Conservation (phyloP, 2,329 filamentous ascomycete species). For the Colletotrichum trifolii region DNA sequence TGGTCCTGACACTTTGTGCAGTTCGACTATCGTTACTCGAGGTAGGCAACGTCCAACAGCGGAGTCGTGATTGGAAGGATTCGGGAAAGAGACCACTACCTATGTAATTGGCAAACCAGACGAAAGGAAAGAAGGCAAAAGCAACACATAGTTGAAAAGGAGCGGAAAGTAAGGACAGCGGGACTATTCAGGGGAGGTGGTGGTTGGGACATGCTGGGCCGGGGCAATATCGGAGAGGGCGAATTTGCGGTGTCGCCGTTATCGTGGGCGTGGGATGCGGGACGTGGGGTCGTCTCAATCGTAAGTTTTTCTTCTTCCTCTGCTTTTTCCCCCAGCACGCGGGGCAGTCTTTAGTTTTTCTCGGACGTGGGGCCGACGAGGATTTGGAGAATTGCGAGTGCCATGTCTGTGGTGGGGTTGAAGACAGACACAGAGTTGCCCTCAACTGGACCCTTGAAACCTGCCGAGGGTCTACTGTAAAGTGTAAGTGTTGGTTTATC, state of each 20-base stretch:
- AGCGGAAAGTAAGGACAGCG: background rate
- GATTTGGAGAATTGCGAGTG: slow-evolving; percentile 6
- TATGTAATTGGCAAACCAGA: slow-evolving; percentile 7
- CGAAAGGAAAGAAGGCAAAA: background rate
- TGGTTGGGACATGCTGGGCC: slow-evolving; percentile 10
- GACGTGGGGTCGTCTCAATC: slow-evolving; percentile 11
- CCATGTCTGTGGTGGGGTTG: slow-evolving; percentile 2
- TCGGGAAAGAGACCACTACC: background rate
- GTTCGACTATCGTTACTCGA: too few species aligned
- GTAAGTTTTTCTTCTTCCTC: slow-evolving; percentile 14
- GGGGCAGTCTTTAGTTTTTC: background rate
- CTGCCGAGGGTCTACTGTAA: background rate
- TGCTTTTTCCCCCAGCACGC: background rate
- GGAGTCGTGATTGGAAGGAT: slow-evolving; percentile 1
- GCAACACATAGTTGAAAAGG: slow-evolving; percentile 1
- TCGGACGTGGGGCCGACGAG: slow-evolving; percentile 14
- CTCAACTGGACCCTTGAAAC: background rate
- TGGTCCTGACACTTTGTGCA: too few species aligned
- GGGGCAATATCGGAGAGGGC: slow-evolving; percentile 18
- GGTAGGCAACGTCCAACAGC: too few species aligned
- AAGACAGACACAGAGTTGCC: background rate
- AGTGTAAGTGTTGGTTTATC: too few species aligned
- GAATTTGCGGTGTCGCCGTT: slow-evolving; percentile 24
- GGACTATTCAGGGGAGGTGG: slow-evolving; percentile 4
- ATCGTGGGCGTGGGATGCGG: background rate